Evolutionary conservation across 805 yeast genomes (phyloP), one percentile per base, ranked within the genome.

Genomic region (baker's yeast (Saccharomyces cerevisiae)): DNA sequence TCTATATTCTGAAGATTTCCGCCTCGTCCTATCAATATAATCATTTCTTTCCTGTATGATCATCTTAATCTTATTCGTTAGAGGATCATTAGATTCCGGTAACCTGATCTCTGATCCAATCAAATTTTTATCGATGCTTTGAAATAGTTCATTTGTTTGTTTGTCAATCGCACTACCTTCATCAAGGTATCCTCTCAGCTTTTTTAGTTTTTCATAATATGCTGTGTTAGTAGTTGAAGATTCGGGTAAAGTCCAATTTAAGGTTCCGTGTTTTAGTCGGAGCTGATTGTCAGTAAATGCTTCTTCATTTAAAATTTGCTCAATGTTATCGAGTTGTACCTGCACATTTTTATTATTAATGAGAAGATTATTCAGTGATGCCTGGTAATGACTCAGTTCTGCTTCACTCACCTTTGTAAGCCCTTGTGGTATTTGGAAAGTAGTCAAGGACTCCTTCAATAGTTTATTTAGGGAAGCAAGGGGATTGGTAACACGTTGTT

Each of bases 131-230:
- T 76, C 78, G 49, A 87, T 73, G n/a, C 76, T 74, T 1, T 65
- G 58, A 57, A 81, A 79, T 49, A 79, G 78, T 2, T 69, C 65
- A 5, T 67, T 60, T 0, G 88, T 79, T 2, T 77, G 70, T 2
- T 67, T 67, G 67, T 90, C 96, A 8, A 94, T 87, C 3, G 71
- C 63, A 29, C 71, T 68, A 0, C 96, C 94, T 57, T 81, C 81
- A 1, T 62, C 60, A 17, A 86, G 65, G 61, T 83, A 84, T 2
- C 62, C 65, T 31, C 73, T 74, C 64, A 84, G 71, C 22, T 76
- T 76, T 1, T 64, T 62, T 1, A 83, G 63, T 50, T 77, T 77
- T 3, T 68, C 67, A 3, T 79, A 66, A 1, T 70, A 73, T 0
- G 65, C 58, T 13, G 36, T 17, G 9, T 78, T 77, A 1, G 82